phyloP scores from a whole-genome alignment of 768 basidiomycete species.

The Naematelia aurantialba region DNA sequence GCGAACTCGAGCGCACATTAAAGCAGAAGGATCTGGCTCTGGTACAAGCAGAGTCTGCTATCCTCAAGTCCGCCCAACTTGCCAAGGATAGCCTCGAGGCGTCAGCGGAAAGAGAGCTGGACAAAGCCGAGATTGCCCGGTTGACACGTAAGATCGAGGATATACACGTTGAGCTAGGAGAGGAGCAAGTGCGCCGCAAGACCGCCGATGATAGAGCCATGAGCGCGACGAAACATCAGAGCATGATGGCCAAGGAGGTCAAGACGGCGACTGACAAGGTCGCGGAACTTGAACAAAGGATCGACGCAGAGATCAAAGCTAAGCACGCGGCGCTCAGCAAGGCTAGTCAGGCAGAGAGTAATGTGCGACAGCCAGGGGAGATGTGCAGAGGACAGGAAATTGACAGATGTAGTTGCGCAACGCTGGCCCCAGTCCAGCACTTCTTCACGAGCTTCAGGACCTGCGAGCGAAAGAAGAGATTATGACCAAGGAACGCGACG shows the following conservation, averaged over 20 bases:
- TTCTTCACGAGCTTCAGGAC: neutral
- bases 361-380: constrained; percentile 10
- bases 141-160: neutral
- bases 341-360: neutral
- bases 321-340: constrained; percentile 7
- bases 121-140: neutral
- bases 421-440: neutral
- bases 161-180: neutral
- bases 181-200: constrained; percentile 10
- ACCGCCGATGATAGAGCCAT: constrained; percentile 5
- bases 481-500: neutral
- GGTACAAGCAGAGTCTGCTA: neutral
- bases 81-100: neutral
- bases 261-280: constrained; percentile 10
- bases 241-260: constrained; percentile 12
- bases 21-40: constrained; percentile 12
- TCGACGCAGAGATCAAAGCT: constrained; percentile 7
- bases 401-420: neutral
- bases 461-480: neutral
- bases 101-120: neutral
- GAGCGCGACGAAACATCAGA: constrained; percentile 19
- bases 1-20: constrained; percentile 1
- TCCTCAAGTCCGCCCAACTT: neutral
- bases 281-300: neutral
- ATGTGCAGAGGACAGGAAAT: neutral